Evolutionary conservation across 371 early-diverging fungal genomes (phyloP).

Genomic region (Saksenaea vasiformis): DNA sequence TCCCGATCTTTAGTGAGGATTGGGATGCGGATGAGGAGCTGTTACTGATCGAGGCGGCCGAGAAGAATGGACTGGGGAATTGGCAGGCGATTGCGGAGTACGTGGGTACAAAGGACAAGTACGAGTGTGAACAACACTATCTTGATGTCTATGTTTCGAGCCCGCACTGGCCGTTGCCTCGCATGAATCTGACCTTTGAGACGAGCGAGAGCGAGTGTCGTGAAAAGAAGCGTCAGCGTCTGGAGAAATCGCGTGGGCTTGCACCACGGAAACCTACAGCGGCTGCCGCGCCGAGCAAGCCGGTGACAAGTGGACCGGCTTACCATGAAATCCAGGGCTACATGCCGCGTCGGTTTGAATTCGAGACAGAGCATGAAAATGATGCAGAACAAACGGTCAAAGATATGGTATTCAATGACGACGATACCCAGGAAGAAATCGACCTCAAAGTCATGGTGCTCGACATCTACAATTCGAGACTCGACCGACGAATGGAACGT

Average conservation of each 20-base stretch:
- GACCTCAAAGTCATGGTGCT: slow-evolving; percentile 91
- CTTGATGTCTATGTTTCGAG: slow-evolving; percentile 79
- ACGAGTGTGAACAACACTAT: slow-evolving; percentile 94
- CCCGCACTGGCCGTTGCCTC: slow-evolving; percentile 80
- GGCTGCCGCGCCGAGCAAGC: slow-evolving; percentile 44
- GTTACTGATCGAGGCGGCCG: slow-evolving; percentile 89
- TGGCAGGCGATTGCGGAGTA: slow-evolving; percentile 95
- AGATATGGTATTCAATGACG: slow-evolving; percentile 90
- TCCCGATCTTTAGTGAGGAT: slow-evolving; percentile 81
- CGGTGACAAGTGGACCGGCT: slow-evolving; percentile 84
- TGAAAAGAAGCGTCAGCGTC: slow-evolving; percentile 40
- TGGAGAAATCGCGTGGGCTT: slow-evolving; percentile 43
- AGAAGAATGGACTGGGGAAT: slow-evolving; percentile 95
- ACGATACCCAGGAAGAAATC: slow-evolving; percentile 84
- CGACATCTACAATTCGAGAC: slow-evolving; percentile 88
- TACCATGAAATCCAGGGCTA: slow-evolving; percentile 97
- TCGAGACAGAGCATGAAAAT: slow-evolving; percentile 96
- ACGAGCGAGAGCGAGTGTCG: slow-evolving; percentile 40
- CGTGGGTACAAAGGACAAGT: slow-evolving; percentile 87
- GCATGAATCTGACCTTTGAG: slow-evolving; percentile 46
- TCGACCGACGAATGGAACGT: slow-evolving; percentile 83
- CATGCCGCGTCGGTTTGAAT: slow-evolving; percentile 98
- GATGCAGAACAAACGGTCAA: slow-evolving; percentile 95
- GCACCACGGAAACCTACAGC: slow-evolving; percentile 34
- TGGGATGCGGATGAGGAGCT: slow-evolving; percentile 99